phyloP scores from a whole-genome alignment of 2,329 filamentous ascomycete species.

The Alternaria conjuncta region DNA sequence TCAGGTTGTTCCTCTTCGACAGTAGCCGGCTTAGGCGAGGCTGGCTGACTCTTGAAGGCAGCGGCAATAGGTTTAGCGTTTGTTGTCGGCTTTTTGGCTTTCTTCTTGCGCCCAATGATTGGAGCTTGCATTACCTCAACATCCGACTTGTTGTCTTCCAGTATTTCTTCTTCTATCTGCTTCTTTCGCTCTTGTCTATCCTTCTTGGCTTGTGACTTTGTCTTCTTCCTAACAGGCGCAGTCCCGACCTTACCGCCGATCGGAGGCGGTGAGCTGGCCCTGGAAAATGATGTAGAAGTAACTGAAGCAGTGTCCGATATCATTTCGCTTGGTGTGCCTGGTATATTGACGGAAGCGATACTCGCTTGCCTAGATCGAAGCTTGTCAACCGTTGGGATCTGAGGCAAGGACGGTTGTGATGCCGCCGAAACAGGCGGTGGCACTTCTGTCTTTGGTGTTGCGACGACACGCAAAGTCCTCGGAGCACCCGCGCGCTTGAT shows the following conservation, averaged over 20 bases:
- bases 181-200: slow-evolving; percentile 68
- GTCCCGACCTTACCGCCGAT: slow-evolving; percentile 69
- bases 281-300: slow-evolving; percentile 73
- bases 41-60: slow-evolving; percentile 34
- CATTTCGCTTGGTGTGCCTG: slow-evolving; percentile 78
- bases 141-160: slow-evolving; percentile 55
- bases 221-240: slow-evolving; percentile 71
- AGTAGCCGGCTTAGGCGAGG: slow-evolving; percentile 37
- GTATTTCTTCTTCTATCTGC: slow-evolving; percentile 67
- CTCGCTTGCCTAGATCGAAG: slow-evolving; percentile 59
- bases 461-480: slow-evolving; percentile 73
- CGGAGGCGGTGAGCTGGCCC: slow-evolving; percentile 71
- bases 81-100: slow-evolving; percentile 70
- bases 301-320: slow-evolving; percentile 80
- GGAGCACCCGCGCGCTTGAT: slow-evolving; percentile 54
- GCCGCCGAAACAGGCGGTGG: slow-evolving; percentile 51
- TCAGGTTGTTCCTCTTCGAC: slow-evolving; percentile 38
- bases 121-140: slow-evolving; percentile 67
- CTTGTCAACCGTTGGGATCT: slow-evolving; percentile 48
- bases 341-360: slow-evolving; percentile 65
- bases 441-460: slow-evolving; percentile 68
- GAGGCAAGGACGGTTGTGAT: slow-evolving; percentile 38
- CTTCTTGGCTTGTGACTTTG: slow-evolving; percentile 81
- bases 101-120: slow-evolving; percentile 81
- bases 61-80: slow-evolving; percentile 31